Conservation (phyloP, 148 eudicot species). For the Amaranthus cruentus region DNA sequence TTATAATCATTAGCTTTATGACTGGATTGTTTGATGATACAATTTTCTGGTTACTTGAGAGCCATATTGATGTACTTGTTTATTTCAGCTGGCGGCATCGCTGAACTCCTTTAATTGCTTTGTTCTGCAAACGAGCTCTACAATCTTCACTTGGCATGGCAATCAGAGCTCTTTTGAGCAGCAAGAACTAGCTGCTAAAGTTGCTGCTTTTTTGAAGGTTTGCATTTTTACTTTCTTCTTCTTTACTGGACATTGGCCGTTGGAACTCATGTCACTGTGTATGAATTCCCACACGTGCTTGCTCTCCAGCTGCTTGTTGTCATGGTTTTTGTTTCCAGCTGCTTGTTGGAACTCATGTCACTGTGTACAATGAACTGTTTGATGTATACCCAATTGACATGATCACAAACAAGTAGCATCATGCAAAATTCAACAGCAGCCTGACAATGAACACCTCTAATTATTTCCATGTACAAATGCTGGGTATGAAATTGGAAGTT, state of each 20-base stretch:
- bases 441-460: too few species aligned
- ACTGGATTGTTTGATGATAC: neutral
- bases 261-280: neutral
- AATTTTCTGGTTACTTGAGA: neutral
- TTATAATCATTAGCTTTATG: neutral
- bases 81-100: slow-evolving; percentile 67
- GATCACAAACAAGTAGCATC: too few species aligned
- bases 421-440: too few species aligned
- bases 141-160: slow-evolving; percentile 85
- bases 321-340: neutral
- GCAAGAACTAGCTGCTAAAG: slow-evolving; percentile 75
- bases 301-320: neutral
- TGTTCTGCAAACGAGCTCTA: slow-evolving; percentile 78
- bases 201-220: slow-evolving; percentile 93
- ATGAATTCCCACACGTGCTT: neutral
- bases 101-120: slow-evolving; percentile 81
- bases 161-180: slow-evolving; percentile 85
- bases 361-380: neutral
- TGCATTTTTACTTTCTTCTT: slow-evolving; percentile 17
- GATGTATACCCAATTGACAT: neutral
- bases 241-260: neutral
- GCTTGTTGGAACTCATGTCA: neutral
- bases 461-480: too few species aligned
- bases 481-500: too few species aligned
- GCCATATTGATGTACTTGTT: neutral